Base-by-base conservation (phyloP, 2,329 filamentous ascomycete genomes). In the Alternaria sp. region DNA sequence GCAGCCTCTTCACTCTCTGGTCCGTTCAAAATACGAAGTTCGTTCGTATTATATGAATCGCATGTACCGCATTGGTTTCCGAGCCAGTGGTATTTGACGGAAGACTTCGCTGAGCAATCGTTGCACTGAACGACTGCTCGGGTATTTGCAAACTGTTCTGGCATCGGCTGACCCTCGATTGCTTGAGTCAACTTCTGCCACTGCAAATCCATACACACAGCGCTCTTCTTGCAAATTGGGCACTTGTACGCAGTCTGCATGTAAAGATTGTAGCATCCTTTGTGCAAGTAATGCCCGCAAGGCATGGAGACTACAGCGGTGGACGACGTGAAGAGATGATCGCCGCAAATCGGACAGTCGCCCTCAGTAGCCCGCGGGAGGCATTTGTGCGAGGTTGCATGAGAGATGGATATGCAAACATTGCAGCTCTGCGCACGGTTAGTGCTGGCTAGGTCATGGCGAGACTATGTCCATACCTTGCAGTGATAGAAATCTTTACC, bases 401-500 rank as follows among this genome's bases (percentile, higher is more conserved):
- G 92, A 3, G 90, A 89, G 67, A 97, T 97, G 7, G 92, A 91
- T 72, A 98, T 95, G 81, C 95, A 99, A 26, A 96, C 93, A 70
- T 92, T 92, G 80, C 95, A 99, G 59, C 69, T 74, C 78, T 79
- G 44, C 12, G n/a, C 16, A 7, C 24, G 5, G 64, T 80, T 65
- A 80, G 75, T 51, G 34, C 7, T 14, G 11, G 4, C n/a, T 20
- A 20, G 7, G 8, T 8, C 3, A 7, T 24, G 4, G 14, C 26
- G 8, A 16, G 18, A 36, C 24, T 9, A n/a, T 80, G n/a, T 12
- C 3, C 14, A 77, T 81, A 94, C 93, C 87, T 97, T 96, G 90
- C 95, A 99, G 79, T 99, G 95, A 73, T 96, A 94, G 76, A 96
- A 99, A 76, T 99, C 95, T 75, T 97, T 98, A 4, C 95, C 94